Evolutionary conservation across 257 asterid species (phyloP), one percentile per base, ranked within the genome.

Genomic region (Buddleja alternifolia): DNA sequence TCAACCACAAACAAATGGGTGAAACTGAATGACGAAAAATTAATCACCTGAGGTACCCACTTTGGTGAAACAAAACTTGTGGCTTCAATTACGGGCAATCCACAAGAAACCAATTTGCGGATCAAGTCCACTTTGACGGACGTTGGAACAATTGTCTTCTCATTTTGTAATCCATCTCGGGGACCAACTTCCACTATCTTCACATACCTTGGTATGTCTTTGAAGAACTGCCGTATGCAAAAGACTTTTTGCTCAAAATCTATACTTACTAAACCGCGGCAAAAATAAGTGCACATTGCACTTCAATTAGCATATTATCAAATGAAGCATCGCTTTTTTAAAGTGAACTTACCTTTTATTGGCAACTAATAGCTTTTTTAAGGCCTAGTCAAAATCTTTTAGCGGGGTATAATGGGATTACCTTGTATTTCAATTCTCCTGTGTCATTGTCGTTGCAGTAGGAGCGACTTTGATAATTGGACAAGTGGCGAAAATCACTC

Each of bases 121-220:
- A 93, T 84, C 82, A 93, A 75, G 59, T 84, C 88, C 60, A 90
- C 81, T 72, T 93, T 93, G 70, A 93, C 86, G 1, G 84, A 60
- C 48, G 97, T 82, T 16, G 99, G 96, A 61, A 93, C 97, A 40
- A 70, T 76, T 67, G 83, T 78, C 79, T 89, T 88, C 85, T 93
- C 96, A 55, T 93, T 90, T 70, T 93, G 97, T 47, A 93, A 74
- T 54, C 99, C 99, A 66, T 93, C 99, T 79, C 99, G 83, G 23
- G 99, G 96, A 71, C 98, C 95, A 63, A 90, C 97, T 83, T 90
- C 98, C 20, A 93, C 97, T 63, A 93, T 87, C 89, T 93, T 90
- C 78, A 93, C 97, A 53, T 75, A 79, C 65, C 76, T 84, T 16
- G 97, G 97, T 24, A 93, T 60, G 65, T 77, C 88, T 77, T 75